These are phyloP conservation scores for Haplosporangium gracile DNA, from an alignment of 192 early-diverging fungal species.

Conservation along the genomic window DNA sequence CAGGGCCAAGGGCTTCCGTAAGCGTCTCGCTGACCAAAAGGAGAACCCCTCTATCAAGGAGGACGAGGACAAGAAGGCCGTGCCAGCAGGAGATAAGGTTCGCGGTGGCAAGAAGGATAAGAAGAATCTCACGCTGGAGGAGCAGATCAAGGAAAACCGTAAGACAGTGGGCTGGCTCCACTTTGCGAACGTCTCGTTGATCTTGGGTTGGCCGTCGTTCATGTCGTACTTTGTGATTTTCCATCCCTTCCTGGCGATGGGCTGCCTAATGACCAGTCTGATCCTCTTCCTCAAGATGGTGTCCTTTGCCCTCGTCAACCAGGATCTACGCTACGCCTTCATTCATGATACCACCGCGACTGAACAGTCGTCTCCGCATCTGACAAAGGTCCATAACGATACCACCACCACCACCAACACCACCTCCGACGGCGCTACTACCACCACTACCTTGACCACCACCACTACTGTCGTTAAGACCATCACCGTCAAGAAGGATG, in stretches of 20 bases:
- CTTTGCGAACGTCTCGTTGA: slow-evolving; percentile 64
- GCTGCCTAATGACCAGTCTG: slow-evolving; percentile 69
- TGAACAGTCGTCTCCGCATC: slow-evolving; percentile 15
- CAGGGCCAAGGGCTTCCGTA: slow-evolving; percentile 31
- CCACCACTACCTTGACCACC: not conserved
- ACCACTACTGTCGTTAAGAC: not conserved
- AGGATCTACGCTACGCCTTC: slow-evolving; percentile 75
- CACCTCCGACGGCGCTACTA: not conserved
- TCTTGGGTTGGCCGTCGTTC: slow-evolving; percentile 71
- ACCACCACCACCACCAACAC: not conserved
- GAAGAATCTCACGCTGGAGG: slow-evolving; percentile 31
- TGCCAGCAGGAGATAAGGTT: slow-evolving; percentile 8
- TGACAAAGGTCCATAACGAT: slow-evolving; percentile 37
- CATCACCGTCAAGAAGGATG: slow-evolving; percentile 22
- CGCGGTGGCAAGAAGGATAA: not conserved
- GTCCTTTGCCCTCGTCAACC: slow-evolving; percentile 84
- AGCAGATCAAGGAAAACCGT: slow-evolving; percentile 35
- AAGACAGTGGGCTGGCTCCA: slow-evolving; percentile 60
- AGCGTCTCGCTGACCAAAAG: slow-evolving; percentile 25
- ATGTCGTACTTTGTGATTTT: slow-evolving; percentile 77
- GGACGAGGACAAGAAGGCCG: not conserved
- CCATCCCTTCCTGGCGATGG: slow-evolving; percentile 76
- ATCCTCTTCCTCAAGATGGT: slow-evolving; percentile 87
- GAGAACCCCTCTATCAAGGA: not conserved
- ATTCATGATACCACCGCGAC: slow-evolving; percentile 61